phyloP scores from a whole-genome alignment of 2,329 filamentous ascomycete genomes.

The Fusarium oxysporum region DNA sequence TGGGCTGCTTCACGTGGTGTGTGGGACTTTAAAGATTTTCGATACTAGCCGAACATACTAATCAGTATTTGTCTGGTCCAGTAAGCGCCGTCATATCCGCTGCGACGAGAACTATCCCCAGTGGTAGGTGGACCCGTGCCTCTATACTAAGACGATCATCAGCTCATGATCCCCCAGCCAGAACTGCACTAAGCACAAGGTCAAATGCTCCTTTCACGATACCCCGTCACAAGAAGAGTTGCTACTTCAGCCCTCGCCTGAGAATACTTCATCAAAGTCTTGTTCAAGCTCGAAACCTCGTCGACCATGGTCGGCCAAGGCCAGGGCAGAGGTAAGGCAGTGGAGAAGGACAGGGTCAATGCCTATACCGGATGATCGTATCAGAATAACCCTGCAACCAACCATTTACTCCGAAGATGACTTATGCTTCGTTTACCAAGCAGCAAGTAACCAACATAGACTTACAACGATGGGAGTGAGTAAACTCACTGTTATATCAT shows the following conservation, averaged over 20 bases:
- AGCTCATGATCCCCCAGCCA: constrained; percentile 7
- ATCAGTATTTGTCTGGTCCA: constrained; percentile 8
- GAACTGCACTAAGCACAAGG: constrained; percentile 34
- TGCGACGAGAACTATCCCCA: constrained; percentile 30
- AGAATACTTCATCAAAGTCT: not conserved
- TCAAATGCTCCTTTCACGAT: constrained; percentile 31
- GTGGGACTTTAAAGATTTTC: not conserved
- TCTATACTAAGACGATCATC: not conserved
- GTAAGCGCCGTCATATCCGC: constrained; percentile 29
- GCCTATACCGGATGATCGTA: constrained; percentile 21
- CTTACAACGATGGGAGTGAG: constrained; percentile 24
- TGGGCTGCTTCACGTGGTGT: constrained; percentile 30
- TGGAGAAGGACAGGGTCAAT: constrained; percentile 32
- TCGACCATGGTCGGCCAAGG: constrained; percentile 25
- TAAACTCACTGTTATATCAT: constrained; percentile 22
- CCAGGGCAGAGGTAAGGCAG: constrained; percentile 31
- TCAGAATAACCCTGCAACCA: constrained; percentile 20
- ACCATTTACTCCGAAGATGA: constrained; percentile 30
- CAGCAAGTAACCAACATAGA: constrained; percentile 22
- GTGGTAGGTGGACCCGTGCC: constrained; percentile 6
- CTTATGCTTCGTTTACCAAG: constrained; percentile 28
- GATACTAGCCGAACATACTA: constrained; percentile 13
- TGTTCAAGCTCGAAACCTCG: constrained; percentile 1
- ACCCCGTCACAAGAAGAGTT: constrained; percentile 9
- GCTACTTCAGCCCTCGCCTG: not conserved